phyloP scores from a whole-genome alignment of 805 yeast genomes.

The Martiniozyma abietophila region DNA sequence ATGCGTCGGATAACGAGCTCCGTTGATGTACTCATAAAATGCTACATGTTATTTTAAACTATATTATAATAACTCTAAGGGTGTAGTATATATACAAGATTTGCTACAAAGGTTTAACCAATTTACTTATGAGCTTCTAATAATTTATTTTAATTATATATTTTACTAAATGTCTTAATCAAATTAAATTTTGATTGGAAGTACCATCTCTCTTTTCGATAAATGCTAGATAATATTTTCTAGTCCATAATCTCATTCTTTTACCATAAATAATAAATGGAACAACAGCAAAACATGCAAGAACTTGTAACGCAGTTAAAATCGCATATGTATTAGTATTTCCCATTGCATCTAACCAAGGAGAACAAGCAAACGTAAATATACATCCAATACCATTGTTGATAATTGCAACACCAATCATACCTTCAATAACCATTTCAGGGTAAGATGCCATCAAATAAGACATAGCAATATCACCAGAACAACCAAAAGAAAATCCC shows the following conservation, averaged over 20 bases:
- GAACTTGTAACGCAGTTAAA: constrained; percentile 49
- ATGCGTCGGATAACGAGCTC: too few relatives aligned
- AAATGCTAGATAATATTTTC: constrained; percentile 42
- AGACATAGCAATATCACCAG: constrained; percentile 63
- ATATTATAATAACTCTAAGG: too few relatives aligned
- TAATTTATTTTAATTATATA: neutral
- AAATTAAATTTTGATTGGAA: too few relatives aligned
- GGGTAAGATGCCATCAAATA: constrained; percentile 63
- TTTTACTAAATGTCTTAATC: neutral
- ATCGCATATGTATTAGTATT: constrained; percentile 51
- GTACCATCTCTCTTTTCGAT: constrained; percentile 43
- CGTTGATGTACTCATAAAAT: too few relatives aligned
- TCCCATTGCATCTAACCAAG: constrained; percentile 50
- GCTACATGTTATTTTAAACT: too few relatives aligned
- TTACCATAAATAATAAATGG: constrained; percentile 45
- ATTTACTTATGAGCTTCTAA: too few relatives aligned
- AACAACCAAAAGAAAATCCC: constrained; percentile 62
- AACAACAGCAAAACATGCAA: constrained; percentile 39
- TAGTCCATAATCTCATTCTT: constrained; percentile 46
- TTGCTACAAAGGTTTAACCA: too few relatives aligned
- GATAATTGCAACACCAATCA: constrained; percentile 60
- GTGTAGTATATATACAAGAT: too few relatives aligned
- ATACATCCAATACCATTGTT: constrained; percentile 58
- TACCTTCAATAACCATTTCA: constrained; percentile 59
- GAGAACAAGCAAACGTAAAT: constrained; percentile 56